Percentiles rank a stretch among this genome's conserved stretches.
Conservation (phyloP, 1,284 basidiomycete genomes). For the Ustilago esculenta region DNA sequence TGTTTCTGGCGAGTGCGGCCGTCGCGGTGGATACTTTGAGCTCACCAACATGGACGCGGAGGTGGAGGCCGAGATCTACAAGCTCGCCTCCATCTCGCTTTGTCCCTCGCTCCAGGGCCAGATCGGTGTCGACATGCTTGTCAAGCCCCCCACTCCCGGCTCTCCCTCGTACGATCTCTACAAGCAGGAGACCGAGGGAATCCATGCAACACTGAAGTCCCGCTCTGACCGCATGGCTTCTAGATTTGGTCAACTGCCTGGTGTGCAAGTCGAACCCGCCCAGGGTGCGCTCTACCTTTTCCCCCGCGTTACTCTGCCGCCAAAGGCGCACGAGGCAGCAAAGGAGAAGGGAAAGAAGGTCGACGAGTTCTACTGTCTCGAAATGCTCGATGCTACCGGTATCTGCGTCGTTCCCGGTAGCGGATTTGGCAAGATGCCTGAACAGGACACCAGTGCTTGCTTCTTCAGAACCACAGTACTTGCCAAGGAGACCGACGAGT, state of each 20-base stretch:
- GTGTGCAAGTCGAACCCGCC: conserved; percentile 56
- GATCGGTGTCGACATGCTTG: conserved; percentile 65
- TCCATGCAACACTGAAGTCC: conserved; percentile 52
- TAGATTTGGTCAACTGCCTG: conserved; percentile 52
- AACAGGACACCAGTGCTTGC: conserved; percentile 43
- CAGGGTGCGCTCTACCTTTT: conserved; percentile 90
- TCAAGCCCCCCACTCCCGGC: conserved; percentile 56
- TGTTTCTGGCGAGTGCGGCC: conserved; percentile 63
- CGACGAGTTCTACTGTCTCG: conserved; percentile 63
- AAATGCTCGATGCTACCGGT: conserved; percentile 62
- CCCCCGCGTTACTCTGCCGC: conserved; percentile 76
- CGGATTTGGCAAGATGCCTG: conserved; percentile 61
- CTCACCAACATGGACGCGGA: conserved; percentile 62
- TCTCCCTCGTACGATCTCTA: conserved; percentile 59
- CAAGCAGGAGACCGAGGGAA: conserved; percentile 47
- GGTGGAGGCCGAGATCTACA: conserved; percentile 63
- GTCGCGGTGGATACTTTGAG: conserved; percentile 65
- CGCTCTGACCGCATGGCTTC: conserved; percentile 57
- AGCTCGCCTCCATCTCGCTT: conserved; percentile 61
- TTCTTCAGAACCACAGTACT: conserved; percentile 64
- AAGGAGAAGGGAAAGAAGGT: conserved; percentile 55
- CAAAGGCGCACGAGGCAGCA: conserved; percentile 54
- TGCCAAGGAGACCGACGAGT: conserved; percentile 65
- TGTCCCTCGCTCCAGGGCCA: conserved; percentile 65
- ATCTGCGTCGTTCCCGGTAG: conserved; percentile 65